Base-by-base conservation (phyloP, 179 eudicot genomes). In the Spergularia azorica region DNA sequence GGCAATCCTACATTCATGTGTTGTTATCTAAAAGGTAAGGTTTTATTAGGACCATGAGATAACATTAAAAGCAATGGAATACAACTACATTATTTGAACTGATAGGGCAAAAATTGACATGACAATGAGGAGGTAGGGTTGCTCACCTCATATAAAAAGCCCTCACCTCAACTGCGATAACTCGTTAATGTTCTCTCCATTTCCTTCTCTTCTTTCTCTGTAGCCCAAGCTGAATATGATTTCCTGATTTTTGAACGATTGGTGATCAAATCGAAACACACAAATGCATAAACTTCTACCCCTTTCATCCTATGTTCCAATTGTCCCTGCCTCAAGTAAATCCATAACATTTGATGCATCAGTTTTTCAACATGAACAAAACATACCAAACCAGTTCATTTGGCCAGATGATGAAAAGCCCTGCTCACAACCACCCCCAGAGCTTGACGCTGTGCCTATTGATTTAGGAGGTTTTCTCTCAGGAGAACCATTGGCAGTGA, bases 371-470 rank as follows among this genome's bases (percentile, higher is more conserved):
- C 74, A 84, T 66, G 74, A 82, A 17, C 36, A 73, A 55, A 70
- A 75, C 73, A 84, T 89, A 39, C 93, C 93, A 10, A 36, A 67
- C 67, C 87, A 86, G 36, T 89, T 89, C 77, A 82, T 89, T 68
- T 89, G 91, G 91, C 91, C 91, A 16, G 86, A 88, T 26, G 78
- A 84, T 1, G 93, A 89, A 65, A 83, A 80, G 67, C 89, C 91
- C 16, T 67, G 81, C 76, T 43, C 58, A 26, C 70, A 83, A 20
- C 82, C 84, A 26, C 82, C 86, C 36, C 80, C 83, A 12, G 78
- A 74, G 71, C 83, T 86, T 11, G 79, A 60, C 46, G 87, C 80
- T 14, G 87, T 87, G 26, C 81, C 84, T 39, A 84, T 90, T 50
- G 95, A 90, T 76, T 54, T 90, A 41, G 80, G 75, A 10, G 87